Evolutionary conservation across 1,284 basidiomycete genomes (phyloP), one percentile per base, ranked within the genome.

Genomic region (Serendipita sp.): DNA sequence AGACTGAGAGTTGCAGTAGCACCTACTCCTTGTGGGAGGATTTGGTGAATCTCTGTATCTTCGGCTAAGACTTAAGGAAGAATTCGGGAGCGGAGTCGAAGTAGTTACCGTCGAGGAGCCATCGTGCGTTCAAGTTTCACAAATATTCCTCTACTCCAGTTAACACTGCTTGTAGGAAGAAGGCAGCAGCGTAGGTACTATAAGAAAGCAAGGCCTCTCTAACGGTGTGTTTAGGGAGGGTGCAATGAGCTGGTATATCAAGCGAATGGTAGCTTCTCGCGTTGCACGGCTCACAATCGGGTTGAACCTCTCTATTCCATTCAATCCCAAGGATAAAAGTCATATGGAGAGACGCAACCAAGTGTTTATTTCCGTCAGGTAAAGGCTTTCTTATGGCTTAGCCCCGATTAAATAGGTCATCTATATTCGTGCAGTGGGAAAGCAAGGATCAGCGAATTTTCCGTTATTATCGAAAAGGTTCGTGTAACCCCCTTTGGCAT

Each of bases 51-150:
- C 35, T 22, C 60, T 12, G 5, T 45, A 61, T 17, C 32, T 61
- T 30, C 60, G 41, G 3, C 15, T 15, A 32, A 4, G n/a, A 38
- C 38, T 61, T 15, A 15, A 38, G n/a, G 60, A 61, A 17, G 22
- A 43, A 10, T 41, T 58, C 13, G 62, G 29, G 32, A 35, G 22
- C 3, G 50, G 50, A 3, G 55, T 43, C 3, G 34, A 53, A n/a
- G 55, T 58, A 13, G 62, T 62, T 10, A 60, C 34, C 10, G 47
- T 58, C 26, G 62, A 62, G 22, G 62, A 62, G 38, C 49, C 49
- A n/a, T 41, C 26, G 53, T 58, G 22, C 4, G 53, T 30, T 10
- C 2, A 4, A 22, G 15, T 58, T 26, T n/a, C 32, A 58, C 4
- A 58, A 30, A 49, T 29, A 15, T 49, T 8, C 26, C 32, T 29